phyloP scores from a whole-genome alignment of 768 basidiomycete genomes.

The Boletales sp. region DNA sequence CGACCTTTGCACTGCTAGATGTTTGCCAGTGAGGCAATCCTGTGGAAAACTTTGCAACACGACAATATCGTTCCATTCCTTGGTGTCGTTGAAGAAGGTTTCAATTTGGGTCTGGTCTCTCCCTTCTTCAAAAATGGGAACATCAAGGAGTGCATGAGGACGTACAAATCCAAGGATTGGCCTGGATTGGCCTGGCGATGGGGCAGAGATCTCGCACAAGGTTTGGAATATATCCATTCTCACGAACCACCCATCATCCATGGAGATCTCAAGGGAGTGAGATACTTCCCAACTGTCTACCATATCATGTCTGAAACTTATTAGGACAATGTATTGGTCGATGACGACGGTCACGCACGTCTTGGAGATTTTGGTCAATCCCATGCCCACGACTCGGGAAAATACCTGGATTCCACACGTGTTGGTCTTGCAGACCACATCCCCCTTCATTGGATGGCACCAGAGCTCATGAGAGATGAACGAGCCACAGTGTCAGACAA shows the following conservation, averaged over 20 bases:
- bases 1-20: conserved; percentile 8
- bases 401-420: conserved; percentile 20
- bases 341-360: conserved; percentile 9
- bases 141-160: conserved; percentile 8
- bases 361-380: conserved; percentile 29
- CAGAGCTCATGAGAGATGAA: conserved; percentile 17
- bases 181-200: conserved; percentile 4
- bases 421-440: conserved; percentile 10
- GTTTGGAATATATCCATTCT: conserved; percentile 21
- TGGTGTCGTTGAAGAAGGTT: conserved; percentile 12
- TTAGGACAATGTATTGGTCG: conserved; percentile 25
- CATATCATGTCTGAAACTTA: not conserved
- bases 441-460: conserved; percentile 25
- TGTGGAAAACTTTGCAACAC: conserved; percentile 25
- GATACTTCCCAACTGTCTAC: conserved; percentile 2
- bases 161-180: not conserved
- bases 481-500: conserved; percentile 5
- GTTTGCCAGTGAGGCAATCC: conserved; percentile 26
- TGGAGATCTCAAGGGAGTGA: conserved; percentile 39
- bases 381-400: conserved; percentile 19
- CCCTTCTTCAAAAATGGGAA: conserved; percentile 20
- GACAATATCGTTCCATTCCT: conserved; percentile 25
- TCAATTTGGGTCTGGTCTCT: conserved; percentile 22
- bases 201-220: conserved; percentile 18
- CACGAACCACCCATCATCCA: conserved; percentile 33